A percentile compares a stretch with the other conserved stretches of the same genome.
Evolutionary conservation across 73 alveolate genomes (phyloP).

Genomic region (Stentor coeruleus): DNA sequence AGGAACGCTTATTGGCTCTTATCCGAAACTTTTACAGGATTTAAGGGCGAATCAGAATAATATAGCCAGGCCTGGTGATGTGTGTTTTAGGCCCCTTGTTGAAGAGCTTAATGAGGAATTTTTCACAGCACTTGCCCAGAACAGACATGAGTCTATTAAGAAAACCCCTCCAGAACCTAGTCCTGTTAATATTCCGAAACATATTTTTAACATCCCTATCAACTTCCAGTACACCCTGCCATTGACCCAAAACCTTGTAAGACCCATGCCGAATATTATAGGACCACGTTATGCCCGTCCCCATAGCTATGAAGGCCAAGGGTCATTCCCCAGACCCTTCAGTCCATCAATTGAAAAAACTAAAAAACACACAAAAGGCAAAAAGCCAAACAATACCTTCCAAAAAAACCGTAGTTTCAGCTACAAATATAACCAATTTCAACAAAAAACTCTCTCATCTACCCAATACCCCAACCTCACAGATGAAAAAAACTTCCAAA

Average conservation of each 20-base stretch:
- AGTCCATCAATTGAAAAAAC: background rate
- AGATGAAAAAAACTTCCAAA: no score
- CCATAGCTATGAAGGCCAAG: background rate
- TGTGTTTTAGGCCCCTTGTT: background rate
- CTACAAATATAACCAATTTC: no score
- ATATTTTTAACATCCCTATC: background rate
- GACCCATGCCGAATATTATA: background rate
- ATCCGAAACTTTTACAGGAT: background rate
- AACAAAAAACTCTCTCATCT: no score
- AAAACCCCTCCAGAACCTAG: background rate
- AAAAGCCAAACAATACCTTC: no score
- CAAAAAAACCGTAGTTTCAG: no score
- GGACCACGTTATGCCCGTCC: background rate
- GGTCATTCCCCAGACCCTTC: background rate
- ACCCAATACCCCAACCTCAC: no score
- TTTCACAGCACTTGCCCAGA: constrained; percentile 3
- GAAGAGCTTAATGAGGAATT: constrained; percentile 4
- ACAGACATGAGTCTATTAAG: background rate
- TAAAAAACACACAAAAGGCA: background rate
- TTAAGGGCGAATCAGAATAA: background rate
- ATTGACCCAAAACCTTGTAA: no score
- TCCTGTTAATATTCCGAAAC: no score
- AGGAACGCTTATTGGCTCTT: constrained; percentile 1
- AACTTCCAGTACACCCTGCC: no score
- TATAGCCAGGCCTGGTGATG: background rate